Evolutionary conservation across 1,284 basidiomycete genomes (phyloP), one percentile per base, ranked within the genome.

Genomic region (Ceratobasidium papillatum): DNA sequence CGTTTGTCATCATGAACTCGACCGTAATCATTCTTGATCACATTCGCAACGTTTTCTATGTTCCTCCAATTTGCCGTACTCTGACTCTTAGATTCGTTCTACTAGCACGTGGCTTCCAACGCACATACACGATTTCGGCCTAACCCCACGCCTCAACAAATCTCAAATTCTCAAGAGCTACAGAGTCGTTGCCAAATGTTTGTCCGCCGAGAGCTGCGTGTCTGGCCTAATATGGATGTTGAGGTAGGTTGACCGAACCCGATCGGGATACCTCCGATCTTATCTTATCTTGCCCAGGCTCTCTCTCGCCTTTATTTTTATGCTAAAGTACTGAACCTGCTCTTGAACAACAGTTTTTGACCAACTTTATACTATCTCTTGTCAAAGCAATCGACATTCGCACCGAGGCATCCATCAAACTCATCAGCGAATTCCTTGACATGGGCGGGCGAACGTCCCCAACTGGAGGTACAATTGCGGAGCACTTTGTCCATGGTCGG

Each of bases 361-460:
- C 84, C 2, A 91, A 89, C 0, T 94, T 95, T 82, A 91, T 90
- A 25, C 84, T 95, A 73, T 93, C 92, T 1, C 84, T 96, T 77
- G 92, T 96, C 88, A 93, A 94, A 81, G 87, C 92, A 0, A 89
- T 96, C 74, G 94, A 96, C 82, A 91, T 96, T 75, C 92, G 94
- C 54, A 92, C 94, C 11, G 93, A 96, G 81, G 89, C 91, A 27
- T 91, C 94, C 38, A 86, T 96, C 56, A 91, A 92, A 78, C 83
- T 96, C 11, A 84, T 96, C 3, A 85, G 91, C 12, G 94, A 95
- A 78, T 94, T 95, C 81, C 85, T 96, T 45, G 94, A 96, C 79
- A 86, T 93, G 82, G 91, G 91, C 45, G 65, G 68, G 14, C 47
- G 74, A 14, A 72, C 54, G 34, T 68, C 82, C 14, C 85, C 87